Base-by-base conservation (phyloP, 331 rosid genomes). In the Pyrus hybrid region DNA sequence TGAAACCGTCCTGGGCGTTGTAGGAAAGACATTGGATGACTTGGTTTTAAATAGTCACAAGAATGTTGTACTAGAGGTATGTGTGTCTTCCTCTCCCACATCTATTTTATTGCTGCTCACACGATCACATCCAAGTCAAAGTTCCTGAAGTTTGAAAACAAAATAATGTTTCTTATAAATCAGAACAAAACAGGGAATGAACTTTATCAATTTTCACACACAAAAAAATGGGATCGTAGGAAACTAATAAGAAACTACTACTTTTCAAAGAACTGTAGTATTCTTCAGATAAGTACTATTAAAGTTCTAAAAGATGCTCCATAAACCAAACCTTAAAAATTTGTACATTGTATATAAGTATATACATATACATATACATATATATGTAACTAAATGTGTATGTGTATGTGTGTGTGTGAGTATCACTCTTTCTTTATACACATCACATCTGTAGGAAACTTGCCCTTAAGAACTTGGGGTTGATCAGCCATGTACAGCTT, bases 51-150 rank as follows among this genome's bases (percentile, higher is more conserved):
- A 80, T 77, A 87, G 88, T 70, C 73, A 82, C 78, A 86, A 89
- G 80, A 88, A 87, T 80, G 93, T 92, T 67, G 80, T 92, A 77
- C 85, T 94, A 67, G 97, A 94, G 97, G 99, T 94, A 86, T 80
- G 90, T 23, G 53, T 29, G 53, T 49, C 74, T 64, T 82, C 63
- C 63, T 65, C 68, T 30, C 77, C 73, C 79, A 35, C 67, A 13
- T 74, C 28, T 35, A 14, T 35, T 70, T 61, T 71, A 62, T 64
- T 54, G 25, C 68, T 6, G 51, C 57, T 79, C 53, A 22, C 13
- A 26, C 60, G 17, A 63, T 37, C 5, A 6, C 20, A 67, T n/a
- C 29, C 60, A n/a, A 32, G 53, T 32, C 61, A 63, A 67, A 7
- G 68, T 73, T 57, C 53, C 73, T 49, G 62, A 13, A 60, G 43